Evolutionary conservation across 2,329 filamentous ascomycete genomes (phyloP), one percentile per base, ranked within the genome.

Genomic region (Periconia sp.): DNA sequence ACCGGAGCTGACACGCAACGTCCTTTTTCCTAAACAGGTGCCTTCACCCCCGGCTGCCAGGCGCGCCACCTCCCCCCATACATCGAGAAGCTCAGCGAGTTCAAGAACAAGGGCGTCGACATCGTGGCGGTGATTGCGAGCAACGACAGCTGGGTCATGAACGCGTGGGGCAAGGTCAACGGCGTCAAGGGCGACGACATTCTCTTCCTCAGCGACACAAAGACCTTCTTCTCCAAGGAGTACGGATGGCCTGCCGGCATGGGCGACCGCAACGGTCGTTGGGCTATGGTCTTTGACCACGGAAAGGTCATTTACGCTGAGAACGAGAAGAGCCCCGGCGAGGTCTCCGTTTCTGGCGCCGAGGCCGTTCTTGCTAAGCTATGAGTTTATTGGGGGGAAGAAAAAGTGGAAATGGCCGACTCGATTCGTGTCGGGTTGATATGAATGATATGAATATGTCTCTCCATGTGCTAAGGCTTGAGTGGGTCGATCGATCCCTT

Each of bases 161-260:
- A 85, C 66, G 91, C 89, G 50, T 94, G 90, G 90, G 88, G 86
- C 77, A 96, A 96, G 84, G 91, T 91, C 70, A 93, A 95, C 77
- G 82, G 82, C 49, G 81, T 93, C 70, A 87, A 84, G 70, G 85
- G 86, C 60, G 87, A 93, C 64, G 82, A 84, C 66, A 85, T 89
- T 65, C 81, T 94, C 65, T 94, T 96, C 81, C 83, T 91, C 70
- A 86, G 85, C 65, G 91, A 96, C 75, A 77, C 79, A 57, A 84
- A 85, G 62, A 82, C 85, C 62, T 85, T 84, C 68, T 95, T 95
- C 82, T 88, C 85, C 75, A 86, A 88, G 81, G 82, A 81, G 71
- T 83, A 92, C 64, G 91, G 88, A 73, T 95, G 91, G 91, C 83
- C 82, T 59, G 79, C 84, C 45, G 81, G 79, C 18, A 74, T 76